Conservation (phyloP, 305 asterid genomes). For the Ilex paraguariensis region DNA sequence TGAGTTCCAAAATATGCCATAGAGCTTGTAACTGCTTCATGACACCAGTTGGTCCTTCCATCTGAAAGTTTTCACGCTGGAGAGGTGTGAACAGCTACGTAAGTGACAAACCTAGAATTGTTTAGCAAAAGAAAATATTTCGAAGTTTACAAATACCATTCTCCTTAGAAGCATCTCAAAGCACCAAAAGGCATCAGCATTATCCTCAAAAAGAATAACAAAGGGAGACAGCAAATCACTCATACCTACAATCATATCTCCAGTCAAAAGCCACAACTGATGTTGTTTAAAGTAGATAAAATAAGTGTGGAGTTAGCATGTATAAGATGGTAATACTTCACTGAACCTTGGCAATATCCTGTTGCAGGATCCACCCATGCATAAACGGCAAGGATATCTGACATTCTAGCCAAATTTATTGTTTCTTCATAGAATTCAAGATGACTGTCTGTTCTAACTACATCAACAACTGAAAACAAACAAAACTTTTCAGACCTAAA, state of each 20-base stretch:
- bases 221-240: conserved; percentile 96
- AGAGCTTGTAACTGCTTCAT: conserved; percentile 94
- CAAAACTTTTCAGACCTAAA: conserved; percentile 18
- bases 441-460: conserved; percentile 94
- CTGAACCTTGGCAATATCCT: conserved; percentile 96
- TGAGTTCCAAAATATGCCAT: conserved; percentile 87
- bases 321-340: no score
- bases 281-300: neutral
- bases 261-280: conserved; percentile 7
- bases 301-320: no score
- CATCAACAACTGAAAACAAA: conserved; percentile 68
- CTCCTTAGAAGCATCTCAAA: conserved; percentile 97
- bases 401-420: conserved; percentile 91
- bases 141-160: conserved; percentile 44
- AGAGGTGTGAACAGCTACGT: conserved; percentile 1
- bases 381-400: conserved; percentile 97
- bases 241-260: conserved; percentile 57
- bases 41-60: conserved; percentile 98
- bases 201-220: conserved; percentile 92
- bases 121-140: neutral
- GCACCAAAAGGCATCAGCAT: conserved; percentile 99
- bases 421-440: conserved; percentile 90
- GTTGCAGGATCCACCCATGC: conserved; percentile 98
- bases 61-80: conserved; percentile 91
- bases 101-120: neutral